Evolutionary conservation across 495 filamentous ascomycete species (phyloP).

Genomic region (Penicillium bialowiezense): DNA sequence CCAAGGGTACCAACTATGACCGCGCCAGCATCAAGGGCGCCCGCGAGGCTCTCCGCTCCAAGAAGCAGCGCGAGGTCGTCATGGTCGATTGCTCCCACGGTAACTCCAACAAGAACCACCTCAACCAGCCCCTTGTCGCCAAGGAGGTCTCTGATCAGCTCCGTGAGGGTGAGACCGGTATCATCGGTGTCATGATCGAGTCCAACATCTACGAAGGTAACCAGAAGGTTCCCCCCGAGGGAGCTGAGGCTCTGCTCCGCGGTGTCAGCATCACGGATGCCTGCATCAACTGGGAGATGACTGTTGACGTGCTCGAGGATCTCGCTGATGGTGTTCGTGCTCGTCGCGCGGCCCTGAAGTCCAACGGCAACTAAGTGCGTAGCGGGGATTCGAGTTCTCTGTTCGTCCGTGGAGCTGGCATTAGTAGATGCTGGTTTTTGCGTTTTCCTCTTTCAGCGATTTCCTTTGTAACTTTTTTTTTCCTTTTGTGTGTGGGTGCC

Average conservation of each 20-base stretch:
- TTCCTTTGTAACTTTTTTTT: slow-evolving; percentile 8
- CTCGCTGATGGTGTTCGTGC: slow-evolving; percentile 81
- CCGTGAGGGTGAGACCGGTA: slow-evolving; percentile 78
- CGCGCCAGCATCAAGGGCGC: slow-evolving; percentile 72
- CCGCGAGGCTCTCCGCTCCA: slow-evolving; percentile 77
- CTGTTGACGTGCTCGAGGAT: slow-evolving; percentile 79
- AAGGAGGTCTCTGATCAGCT: slow-evolving; percentile 79
- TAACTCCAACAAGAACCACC: slow-evolving; percentile 62
- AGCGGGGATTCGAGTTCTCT: too few relatives aligned
- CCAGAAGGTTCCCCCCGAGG: slow-evolving; percentile 89
- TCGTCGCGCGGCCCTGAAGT: slow-evolving; percentile 51
- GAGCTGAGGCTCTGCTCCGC: slow-evolving; percentile 74
- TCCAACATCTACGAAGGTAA: slow-evolving; percentile 94
- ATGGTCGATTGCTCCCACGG: slow-evolving; percentile 99
- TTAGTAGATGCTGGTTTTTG: slow-evolving; percentile 17
- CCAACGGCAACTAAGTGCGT: slow-evolving; percentile 29
- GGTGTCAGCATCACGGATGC: slow-evolving; percentile 97
- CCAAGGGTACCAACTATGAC: slow-evolving; percentile 93
- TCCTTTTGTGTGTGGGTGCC: slow-evolving; percentile 2
- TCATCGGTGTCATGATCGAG: slow-evolving; percentile 98
- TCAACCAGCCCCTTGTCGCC: slow-evolving; percentile 92
- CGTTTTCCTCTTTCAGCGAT: slow-evolving; percentile 9
- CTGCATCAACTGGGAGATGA: slow-evolving; percentile 92
- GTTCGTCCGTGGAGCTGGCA: slow-evolving; percentile 2
- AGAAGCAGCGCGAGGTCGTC: slow-evolving; percentile 82